phyloP scores from a whole-genome alignment of 208 protist genomes.

The Trypanosoma melophagium region DNA sequence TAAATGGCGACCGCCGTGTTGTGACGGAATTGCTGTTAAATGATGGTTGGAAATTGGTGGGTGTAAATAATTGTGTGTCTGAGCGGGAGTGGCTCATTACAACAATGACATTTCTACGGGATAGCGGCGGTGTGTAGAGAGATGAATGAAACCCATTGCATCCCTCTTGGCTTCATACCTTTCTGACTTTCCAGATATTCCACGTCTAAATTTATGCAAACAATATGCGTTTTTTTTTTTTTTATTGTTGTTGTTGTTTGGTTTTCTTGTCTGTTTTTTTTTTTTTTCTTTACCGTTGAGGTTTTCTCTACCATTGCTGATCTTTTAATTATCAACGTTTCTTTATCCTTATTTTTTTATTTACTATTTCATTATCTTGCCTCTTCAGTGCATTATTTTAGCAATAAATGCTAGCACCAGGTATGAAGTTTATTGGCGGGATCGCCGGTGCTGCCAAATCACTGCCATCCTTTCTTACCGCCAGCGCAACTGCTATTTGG shows the following conservation, averaged over 20 bases:
- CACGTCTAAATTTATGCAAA: too few species aligned
- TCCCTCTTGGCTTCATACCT: too few species aligned
- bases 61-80: slow-evolving; percentile 25
- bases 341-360: slow-evolving; percentile 7
- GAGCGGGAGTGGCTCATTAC: slow-evolving; percentile 36
- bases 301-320: not conserved
- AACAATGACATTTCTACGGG: slow-evolving; percentile 30
- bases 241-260: too few species aligned
- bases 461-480: slow-evolving; percentile 46
- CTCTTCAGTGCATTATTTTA: slow-evolving; percentile 4
- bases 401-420: slow-evolving; percentile 4
- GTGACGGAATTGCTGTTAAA: slow-evolving; percentile 24
- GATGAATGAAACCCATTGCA: too few species aligned
- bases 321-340: slow-evolving; percentile 1
- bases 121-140: not conserved
- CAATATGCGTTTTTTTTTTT: too few species aligned
- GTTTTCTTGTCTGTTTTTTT: too few species aligned
- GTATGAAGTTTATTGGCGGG: slow-evolving; percentile 33
- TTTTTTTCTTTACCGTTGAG: too few species aligned
- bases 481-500: slow-evolving; percentile 56
- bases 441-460: slow-evolving; percentile 28
- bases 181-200: too few species aligned
- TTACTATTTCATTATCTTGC: slow-evolving; percentile 15
- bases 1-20: slow-evolving; percentile 23
- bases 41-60: slow-evolving; percentile 25